Evolutionary conservation across 1,139 yeast genomes (phyloP).

Genomic region (Scheffersomyces cryptocercus): DNA sequence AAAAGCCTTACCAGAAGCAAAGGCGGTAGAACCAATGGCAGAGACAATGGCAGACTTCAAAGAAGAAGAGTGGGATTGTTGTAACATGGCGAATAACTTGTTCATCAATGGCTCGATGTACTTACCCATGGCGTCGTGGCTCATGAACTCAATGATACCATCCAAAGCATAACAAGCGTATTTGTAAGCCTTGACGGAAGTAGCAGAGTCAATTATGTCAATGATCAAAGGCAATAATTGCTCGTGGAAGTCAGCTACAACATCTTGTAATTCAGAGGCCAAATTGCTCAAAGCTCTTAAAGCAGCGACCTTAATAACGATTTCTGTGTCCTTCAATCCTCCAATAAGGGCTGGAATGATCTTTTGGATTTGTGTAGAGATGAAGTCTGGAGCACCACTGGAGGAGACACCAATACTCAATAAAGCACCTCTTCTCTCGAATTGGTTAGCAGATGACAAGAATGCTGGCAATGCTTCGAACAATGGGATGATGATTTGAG

Average conservation of each 20-base stretch:
- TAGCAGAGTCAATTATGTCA: conserved; percentile 81
- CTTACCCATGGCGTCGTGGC: conserved; percentile 77
- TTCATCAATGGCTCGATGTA: conserved; percentile 90
- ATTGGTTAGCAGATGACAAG: conserved; percentile 63
- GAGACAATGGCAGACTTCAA: conserved; percentile 89
- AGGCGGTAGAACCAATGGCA: conserved; percentile 96
- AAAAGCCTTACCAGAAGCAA: conserved; percentile 87
- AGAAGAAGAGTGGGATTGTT: conserved; percentile 60
- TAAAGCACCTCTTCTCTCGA: conserved; percentile 86
- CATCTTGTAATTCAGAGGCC: conserved; percentile 82
- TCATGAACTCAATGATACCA: conserved; percentile 88
- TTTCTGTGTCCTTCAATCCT: conserved; percentile 79
- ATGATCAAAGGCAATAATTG: conserved; percentile 83
- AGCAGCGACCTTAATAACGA: conserved; percentile 83
- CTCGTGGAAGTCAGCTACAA: conserved; percentile 80
- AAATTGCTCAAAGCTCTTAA: conserved; percentile 77
- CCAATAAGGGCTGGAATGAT: conserved; percentile 70
- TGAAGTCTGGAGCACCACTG: conserved; percentile 92
- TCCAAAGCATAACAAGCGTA: conserved; percentile 91
- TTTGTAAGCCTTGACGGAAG: conserved; percentile 82
- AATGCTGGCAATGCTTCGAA: conserved; percentile 66
- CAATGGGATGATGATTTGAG: conserved; percentile 83
- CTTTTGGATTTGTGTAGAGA: conserved; percentile 72
- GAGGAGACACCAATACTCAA: conserved; percentile 81
- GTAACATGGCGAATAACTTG: conserved; percentile 81